Evolutionary conservation across 2,329 filamentous ascomycete genomes (phyloP).

Genomic region (Talaromyces amestolkiae): DNA sequence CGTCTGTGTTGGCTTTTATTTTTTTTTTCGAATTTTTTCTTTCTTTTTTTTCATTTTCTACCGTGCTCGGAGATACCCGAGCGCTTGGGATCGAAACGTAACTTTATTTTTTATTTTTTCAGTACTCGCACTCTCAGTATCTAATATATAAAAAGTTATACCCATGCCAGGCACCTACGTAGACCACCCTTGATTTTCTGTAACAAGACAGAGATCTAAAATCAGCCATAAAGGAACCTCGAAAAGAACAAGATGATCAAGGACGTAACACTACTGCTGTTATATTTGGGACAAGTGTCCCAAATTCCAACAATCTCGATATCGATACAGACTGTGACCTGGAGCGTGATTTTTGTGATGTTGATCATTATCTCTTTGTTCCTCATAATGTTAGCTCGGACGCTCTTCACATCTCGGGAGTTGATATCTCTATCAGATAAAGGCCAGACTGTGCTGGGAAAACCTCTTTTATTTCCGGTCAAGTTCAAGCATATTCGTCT

Average conservation of each 20-base stretch:
- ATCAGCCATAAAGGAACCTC: not conserved
- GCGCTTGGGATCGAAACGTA: not conserved
- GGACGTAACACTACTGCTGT: not conserved
- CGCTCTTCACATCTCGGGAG: not conserved
- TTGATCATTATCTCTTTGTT: not conserved
- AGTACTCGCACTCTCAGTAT: not conserved
- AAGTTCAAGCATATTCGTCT: conserved; percentile 10
- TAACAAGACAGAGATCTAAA: not conserved
- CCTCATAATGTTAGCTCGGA: not conserved
- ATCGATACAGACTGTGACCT: not conserved
- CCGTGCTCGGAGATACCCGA: not conserved
- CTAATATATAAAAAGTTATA: not conserved
- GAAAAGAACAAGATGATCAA: not conserved
- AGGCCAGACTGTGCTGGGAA: not conserved
- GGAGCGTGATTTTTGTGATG: not conserved
- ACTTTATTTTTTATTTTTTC: not conserved
- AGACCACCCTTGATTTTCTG: not conserved
- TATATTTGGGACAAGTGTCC: not conserved
- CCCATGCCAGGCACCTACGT: not conserved
- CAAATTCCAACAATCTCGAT: not conserved
- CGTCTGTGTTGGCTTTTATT: not conserved
- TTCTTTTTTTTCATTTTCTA: not conserved
- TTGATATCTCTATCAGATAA: not conserved
- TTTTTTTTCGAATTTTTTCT: not conserved
- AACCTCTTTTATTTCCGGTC: conserved; percentile 10